A percentile compares a stretch with the other conserved stretches of the same genome.
These are phyloP conservation scores for Trichodelitschia bisporula DNA, from an alignment of 495 filamentous ascomycete species.

Conservation along the genomic window DNA sequence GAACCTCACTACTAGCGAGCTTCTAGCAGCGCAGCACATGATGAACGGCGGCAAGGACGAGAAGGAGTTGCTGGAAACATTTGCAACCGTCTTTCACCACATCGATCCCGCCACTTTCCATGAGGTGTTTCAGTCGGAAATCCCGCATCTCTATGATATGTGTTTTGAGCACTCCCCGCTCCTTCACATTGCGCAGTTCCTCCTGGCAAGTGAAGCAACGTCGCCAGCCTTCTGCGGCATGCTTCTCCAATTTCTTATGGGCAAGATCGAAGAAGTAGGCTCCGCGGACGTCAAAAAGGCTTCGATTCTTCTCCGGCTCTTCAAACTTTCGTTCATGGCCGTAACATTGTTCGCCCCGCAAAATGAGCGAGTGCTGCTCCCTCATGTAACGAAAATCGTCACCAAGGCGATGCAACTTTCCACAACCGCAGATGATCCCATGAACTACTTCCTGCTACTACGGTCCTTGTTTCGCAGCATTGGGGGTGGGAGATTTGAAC, in stretches of 20 bases:
- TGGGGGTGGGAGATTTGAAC: slow-evolving; percentile 89
- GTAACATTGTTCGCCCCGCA: slow-evolving; percentile 85
- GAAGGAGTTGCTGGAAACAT: slow-evolving; percentile 91
- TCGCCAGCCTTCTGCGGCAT: slow-evolving; percentile 94
- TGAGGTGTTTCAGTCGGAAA: slow-evolving; percentile 93
- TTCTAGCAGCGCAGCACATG: slow-evolving; percentile 80
- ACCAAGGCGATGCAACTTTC: slow-evolving; percentile 90
- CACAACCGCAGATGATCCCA: slow-evolving; percentile 84
- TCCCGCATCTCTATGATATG: slow-evolving; percentile 87
- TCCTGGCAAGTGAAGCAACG: slow-evolving; percentile 91
- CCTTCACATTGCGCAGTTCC: slow-evolving; percentile 90
- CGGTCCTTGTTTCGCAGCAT: slow-evolving; percentile 88
- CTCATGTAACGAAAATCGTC: slow-evolving; percentile 88
- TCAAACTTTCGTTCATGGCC: slow-evolving; percentile 98
- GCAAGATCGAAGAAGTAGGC: slow-evolving; percentile 80
- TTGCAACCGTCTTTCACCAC: slow-evolving; percentile 94
- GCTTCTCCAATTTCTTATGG: slow-evolving; percentile 93
- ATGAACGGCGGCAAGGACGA: slow-evolving; percentile 83
- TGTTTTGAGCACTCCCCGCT: slow-evolving; percentile 92
- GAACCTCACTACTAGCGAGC: slow-evolving; percentile 58
- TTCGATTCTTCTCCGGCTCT: slow-evolving; percentile 75
- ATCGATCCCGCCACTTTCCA: slow-evolving; percentile 97
- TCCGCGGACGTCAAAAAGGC: slow-evolving; percentile 75
- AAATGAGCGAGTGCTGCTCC: slow-evolving; percentile 85
- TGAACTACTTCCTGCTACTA: slow-evolving; percentile 93